A percentile compares a stretch with the other conserved stretches of the same genome.
Evolutionary conservation across 2,329 filamentous ascomycete genomes (phyloP).

Genomic region (Fusarium sp.): DNA sequence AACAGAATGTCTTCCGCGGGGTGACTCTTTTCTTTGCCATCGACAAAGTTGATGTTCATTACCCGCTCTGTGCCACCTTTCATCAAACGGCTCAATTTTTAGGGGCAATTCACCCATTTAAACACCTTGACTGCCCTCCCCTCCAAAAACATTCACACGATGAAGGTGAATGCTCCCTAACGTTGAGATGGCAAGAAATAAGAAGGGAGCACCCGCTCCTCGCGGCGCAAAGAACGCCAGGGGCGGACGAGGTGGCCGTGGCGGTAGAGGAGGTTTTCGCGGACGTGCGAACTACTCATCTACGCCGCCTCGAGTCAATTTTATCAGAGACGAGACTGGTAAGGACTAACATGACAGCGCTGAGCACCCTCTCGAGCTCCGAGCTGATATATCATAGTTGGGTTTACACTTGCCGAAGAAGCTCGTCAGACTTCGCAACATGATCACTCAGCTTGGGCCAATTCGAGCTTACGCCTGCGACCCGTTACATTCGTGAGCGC

Average conservation of each 20-base stretch:
- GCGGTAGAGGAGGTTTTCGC: constrained; percentile 31
- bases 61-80: constrained; percentile 6
- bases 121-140: background rate
- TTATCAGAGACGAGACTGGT: constrained; percentile 35
- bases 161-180: constrained; percentile 23
- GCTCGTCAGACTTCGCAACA: constrained; percentile 65
- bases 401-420: constrained; percentile 61
- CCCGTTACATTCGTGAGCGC: constrained; percentile 69
- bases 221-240: constrained; percentile 40
- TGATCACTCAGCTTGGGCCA: constrained; percentile 59
- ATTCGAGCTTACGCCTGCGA: constrained; percentile 62
- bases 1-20: constrained; percentile 25
- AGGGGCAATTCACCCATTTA: constrained; percentile 2
- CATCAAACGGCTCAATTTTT: constrained; percentile 1
- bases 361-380: background rate
- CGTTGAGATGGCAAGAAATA: constrained; percentile 45
- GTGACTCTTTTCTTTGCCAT: constrained; percentile 43
- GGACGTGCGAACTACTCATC: constrained; percentile 26
- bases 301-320: constrained; percentile 13
- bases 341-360: background rate
- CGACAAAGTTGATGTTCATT: constrained; percentile 8
- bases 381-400: constrained; percentile 39
- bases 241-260: constrained; percentile 40
- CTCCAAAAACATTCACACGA: constrained; percentile 9
- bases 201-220: constrained; percentile 41